Conservation (phyloP, 1,139 yeast species). For the Geotrichum candidum region DNA sequence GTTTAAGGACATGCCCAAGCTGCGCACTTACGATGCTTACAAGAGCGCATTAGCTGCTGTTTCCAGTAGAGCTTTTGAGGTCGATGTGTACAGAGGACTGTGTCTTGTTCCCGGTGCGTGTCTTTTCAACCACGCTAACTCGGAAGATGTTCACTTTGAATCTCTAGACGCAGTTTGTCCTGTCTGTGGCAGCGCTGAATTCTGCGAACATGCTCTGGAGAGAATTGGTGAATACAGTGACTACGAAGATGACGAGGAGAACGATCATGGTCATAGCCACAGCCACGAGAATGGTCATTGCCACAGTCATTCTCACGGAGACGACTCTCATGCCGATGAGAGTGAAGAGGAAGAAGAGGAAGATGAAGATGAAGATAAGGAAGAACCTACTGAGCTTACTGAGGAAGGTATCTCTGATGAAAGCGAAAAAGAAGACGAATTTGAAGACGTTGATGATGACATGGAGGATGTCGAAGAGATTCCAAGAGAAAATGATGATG, state of each 20-base stretch:
- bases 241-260: constrained; percentile 24
- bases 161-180: constrained; percentile 66
- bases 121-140: constrained; percentile 67
- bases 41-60: constrained; percentile 38
- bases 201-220: constrained; percentile 33
- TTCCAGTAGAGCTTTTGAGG: constrained; percentile 72
- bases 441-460: constrained; percentile 27
- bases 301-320: constrained; percentile 1
- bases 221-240: constrained; percentile 21
- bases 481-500: constrained; percentile 21
- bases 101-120: constrained; percentile 90
- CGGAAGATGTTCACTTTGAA: constrained; percentile 63
- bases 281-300: neutral
- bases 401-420: constrained; percentile 24
- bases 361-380: constrained; percentile 16
- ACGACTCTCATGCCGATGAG: constrained; percentile 20
- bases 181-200: constrained; percentile 57
- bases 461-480: constrained; percentile 25
- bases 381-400: constrained; percentile 20
- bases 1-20: constrained; percentile 23
- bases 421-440: constrained; percentile 30
- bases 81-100: constrained; percentile 67
- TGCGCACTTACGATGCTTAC: constrained; percentile 31
- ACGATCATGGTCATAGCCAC: constrained; percentile 10
- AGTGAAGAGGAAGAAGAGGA: constrained; percentile 20